A percentile compares a stretch with the other conserved stretches of the same genome.
These are phyloP conservation scores for Ophiostoma sp. DNA, from an alignment of 2,329 filamentous ascomycete genomes.

Conservation along the genomic window DNA sequence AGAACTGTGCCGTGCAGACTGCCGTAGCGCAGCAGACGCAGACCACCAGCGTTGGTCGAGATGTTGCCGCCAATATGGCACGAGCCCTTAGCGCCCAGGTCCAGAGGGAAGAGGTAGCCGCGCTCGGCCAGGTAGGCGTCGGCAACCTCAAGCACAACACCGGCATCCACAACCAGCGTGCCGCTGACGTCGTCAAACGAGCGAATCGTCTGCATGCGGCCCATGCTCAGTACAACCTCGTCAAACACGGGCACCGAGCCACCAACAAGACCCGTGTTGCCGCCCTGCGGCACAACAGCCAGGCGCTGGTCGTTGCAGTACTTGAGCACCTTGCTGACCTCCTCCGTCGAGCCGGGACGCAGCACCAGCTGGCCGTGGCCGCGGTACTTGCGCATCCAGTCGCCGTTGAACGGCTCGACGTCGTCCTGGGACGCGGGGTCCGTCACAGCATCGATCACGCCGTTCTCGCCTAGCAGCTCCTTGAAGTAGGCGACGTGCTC, in stretches of 20 bases:
- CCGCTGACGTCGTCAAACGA: conserved; percentile 94
- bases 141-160: conserved; percentile 84
- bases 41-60: conserved; percentile 89
- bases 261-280: conserved; percentile 93
- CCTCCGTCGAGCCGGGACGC: conserved; percentile 78
- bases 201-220: conserved; percentile 85
- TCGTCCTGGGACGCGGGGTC: conserved; percentile 70
- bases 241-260: conserved; percentile 97
- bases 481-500: conserved; percentile 85
- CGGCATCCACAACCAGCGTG: conserved; percentile 85
- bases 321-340: conserved; percentile 86
- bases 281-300: conserved; percentile 94
- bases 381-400: conserved; percentile 99
- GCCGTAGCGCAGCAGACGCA: conserved; percentile 87
- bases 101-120: conserved; percentile 88
- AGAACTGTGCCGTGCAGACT: conserved; percentile 91
- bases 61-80: conserved; percentile 97
- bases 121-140: conserved; percentile 83
- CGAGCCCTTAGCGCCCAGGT: conserved; percentile 96
- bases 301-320: conserved; percentile 94
- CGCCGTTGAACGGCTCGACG: conserved; percentile 87
- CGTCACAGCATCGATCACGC: conserved; percentile 81
- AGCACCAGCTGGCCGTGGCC: conserved; percentile 86
- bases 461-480: conserved; percentile 72
- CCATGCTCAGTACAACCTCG: conserved; percentile 91